A percentile compares a stretch with the other conserved stretches of the same genome.
Evolutionary conservation across 2,329 filamentous ascomycete genomes (phyloP).

Genomic region (Alternaria metachromatica): DNA sequence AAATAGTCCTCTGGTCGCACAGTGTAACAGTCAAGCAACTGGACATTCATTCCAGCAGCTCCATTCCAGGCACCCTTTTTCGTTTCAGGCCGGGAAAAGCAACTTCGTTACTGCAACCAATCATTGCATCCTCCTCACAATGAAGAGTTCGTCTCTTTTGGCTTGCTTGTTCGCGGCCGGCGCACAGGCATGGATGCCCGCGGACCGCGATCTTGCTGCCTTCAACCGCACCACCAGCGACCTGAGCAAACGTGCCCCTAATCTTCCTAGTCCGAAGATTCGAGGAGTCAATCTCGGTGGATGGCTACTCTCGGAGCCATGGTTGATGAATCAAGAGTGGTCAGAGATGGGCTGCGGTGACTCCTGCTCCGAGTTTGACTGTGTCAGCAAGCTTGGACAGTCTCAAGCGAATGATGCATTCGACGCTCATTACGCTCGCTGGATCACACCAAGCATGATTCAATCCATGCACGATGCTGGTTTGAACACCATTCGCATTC

Average conservation of each 20-base stretch:
- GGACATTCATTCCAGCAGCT: background rate
- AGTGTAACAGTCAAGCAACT: background rate
- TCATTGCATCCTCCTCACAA: background rate
- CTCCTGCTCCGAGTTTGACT: conserved; percentile 61
- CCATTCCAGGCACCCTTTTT: background rate
- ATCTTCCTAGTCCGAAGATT: conserved; percentile 49
- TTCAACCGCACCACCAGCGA: conserved; percentile 10
- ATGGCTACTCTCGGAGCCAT: conserved; percentile 62
- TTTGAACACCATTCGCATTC: conserved; percentile 62
- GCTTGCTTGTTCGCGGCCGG: conserved; percentile 9
- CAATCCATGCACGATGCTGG: conserved; percentile 57
- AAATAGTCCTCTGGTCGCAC: background rate
- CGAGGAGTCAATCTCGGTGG: conserved; percentile 64
- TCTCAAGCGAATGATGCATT: conserved; percentile 56
- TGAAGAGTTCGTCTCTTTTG: conserved; percentile 1
- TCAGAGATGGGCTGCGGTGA: conserved; percentile 55
- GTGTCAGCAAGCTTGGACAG: conserved; percentile 58
- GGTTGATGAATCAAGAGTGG: conserved; percentile 60
- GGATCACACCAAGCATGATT: conserved; percentile 59
- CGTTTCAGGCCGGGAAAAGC: background rate
- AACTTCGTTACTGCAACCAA: background rate
- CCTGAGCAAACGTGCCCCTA: background rate
- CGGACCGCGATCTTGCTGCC: conserved; percentile 7
- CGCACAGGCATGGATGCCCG: conserved; percentile 12
- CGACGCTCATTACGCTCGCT: conserved; percentile 58